Evolutionary conservation across 2,329 filamentous ascomycete species (phyloP).

Genomic region (Chaetomiaceae sp.): DNA sequence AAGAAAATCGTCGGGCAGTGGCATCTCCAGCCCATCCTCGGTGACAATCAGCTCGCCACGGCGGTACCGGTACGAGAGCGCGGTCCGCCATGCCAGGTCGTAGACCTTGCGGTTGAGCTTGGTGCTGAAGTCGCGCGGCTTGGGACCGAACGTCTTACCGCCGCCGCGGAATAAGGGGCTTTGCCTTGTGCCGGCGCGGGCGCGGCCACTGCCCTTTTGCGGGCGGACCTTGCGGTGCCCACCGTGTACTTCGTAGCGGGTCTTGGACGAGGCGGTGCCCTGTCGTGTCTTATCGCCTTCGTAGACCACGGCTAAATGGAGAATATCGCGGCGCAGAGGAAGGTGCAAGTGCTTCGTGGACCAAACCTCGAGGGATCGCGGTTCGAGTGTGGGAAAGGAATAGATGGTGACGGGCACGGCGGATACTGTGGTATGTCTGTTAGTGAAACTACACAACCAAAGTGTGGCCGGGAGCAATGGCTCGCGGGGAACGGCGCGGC

Average conservation of each 20-base stretch:
- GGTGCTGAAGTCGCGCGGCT: conserved; percentile 86
- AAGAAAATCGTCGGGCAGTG: conserved; percentile 47
- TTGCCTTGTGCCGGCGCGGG: conserved; percentile 76
- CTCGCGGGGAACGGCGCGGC: conserved; percentile 16
- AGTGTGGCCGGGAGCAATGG: not conserved
- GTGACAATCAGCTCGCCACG: conserved; percentile 83
- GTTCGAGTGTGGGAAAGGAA: conserved; percentile 85
- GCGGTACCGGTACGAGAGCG: conserved; percentile 84
- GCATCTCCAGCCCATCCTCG: conserved; percentile 70
- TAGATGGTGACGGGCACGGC: conserved; percentile 82
- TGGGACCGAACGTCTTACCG: conserved; percentile 84
- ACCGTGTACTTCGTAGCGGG: conserved; percentile 75
- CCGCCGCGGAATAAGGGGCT: conserved; percentile 79
- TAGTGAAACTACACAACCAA: conserved; percentile 34
- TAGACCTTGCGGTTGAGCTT: conserved; percentile 84
- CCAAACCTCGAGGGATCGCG: conserved; percentile 71
- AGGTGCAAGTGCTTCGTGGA: conserved; percentile 78
- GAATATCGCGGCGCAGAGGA: conserved; percentile 82
- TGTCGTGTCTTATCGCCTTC: conserved; percentile 86
- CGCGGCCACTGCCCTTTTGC: conserved; percentile 81
- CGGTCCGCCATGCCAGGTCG: conserved; percentile 91
- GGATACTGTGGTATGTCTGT: conserved; percentile 37
- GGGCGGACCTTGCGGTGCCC: conserved; percentile 75
- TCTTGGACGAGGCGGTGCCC: conserved; percentile 81
- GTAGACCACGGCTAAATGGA: conserved; percentile 87